Conservation (phyloP, 352 stramenopile genomes). For the Blastocystis sp. region DNA sequence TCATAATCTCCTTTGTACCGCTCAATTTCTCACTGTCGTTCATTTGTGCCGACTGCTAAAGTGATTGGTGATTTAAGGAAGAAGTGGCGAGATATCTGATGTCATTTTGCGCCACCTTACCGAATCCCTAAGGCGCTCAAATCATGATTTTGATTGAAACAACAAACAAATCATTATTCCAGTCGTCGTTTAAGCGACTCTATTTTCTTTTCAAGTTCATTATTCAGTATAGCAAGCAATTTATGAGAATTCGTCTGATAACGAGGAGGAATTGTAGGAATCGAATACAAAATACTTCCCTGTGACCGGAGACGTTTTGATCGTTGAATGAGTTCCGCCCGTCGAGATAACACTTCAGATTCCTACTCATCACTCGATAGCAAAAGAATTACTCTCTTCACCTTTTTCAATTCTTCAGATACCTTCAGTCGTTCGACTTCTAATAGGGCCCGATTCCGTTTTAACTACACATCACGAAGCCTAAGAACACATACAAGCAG, state of each 20-base stretch:
- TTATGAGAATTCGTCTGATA: neutral
- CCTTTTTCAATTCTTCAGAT: neutral
- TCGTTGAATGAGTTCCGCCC: neutral
- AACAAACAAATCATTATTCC: too few relatives aligned
- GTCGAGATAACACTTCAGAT: neutral
- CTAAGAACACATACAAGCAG: neutral
- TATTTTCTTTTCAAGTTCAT: constrained; percentile 25
- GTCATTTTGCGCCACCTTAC: too few relatives aligned
- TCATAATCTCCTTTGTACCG: too few relatives aligned
- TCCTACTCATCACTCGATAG: neutral
- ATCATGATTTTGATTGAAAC: too few relatives aligned
- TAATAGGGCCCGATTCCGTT: neutral
- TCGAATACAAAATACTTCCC: neutral
- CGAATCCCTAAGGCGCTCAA: too few relatives aligned
- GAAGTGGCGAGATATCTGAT: too few relatives aligned
- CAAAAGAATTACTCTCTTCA: neutral
- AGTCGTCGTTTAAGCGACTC: neutral
- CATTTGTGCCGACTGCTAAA: too few relatives aligned
- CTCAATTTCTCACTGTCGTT: too few relatives aligned
- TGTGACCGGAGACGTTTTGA: neutral
- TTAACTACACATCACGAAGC: neutral
- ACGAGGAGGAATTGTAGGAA: neutral
- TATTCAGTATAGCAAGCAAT: neutral
- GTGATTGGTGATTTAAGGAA: too few relatives aligned
- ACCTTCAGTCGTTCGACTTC: neutral